Conservation (phyloP, 2,329 filamentous ascomycete genomes). For the Fusarium subglutinans region DNA sequence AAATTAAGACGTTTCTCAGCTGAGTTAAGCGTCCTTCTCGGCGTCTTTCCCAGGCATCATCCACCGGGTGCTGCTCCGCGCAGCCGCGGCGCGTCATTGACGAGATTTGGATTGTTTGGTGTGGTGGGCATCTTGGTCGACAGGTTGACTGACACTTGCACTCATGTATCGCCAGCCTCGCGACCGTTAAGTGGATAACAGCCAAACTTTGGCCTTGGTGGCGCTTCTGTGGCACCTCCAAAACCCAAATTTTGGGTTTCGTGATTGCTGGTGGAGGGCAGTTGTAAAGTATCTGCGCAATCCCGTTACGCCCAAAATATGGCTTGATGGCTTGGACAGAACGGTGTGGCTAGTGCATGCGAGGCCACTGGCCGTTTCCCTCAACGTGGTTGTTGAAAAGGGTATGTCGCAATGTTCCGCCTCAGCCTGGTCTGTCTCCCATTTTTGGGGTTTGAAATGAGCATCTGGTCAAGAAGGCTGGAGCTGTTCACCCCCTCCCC, state of each 20-base stretch:
- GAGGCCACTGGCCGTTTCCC: conserved; percentile 21
- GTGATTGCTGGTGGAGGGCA: conserved; percentile 8
- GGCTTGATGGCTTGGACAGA: conserved; percentile 14
- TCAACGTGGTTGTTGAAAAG: conserved; percentile 26
- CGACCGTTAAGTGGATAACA: conserved; percentile 25
- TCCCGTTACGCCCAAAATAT: neutral
- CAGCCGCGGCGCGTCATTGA: conserved; percentile 30
- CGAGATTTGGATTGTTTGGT: conserved; percentile 29
- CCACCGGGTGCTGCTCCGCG: conserved; percentile 30
- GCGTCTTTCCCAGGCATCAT: conserved; percentile 33
- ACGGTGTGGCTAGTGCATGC: conserved; percentile 39
- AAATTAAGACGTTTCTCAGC: conserved; percentile 36
- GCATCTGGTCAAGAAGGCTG: conserved; percentile 27
- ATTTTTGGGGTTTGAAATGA: conserved; percentile 31
- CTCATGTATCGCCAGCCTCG: conserved; percentile 32
- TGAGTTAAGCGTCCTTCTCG: conserved; percentile 40
- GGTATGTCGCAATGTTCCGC: conserved; percentile 41
- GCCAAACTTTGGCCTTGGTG: conserved; percentile 24
- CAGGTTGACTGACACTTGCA: conserved; percentile 18
- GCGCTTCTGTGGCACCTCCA: conserved; percentile 11
- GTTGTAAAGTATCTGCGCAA: conserved; percentile 11
- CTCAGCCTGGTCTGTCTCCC: conserved; percentile 33
- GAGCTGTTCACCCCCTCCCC: conserved; percentile 37
- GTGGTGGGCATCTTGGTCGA: conserved; percentile 15
- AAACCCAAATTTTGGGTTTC: conserved; percentile 15